A percentile compares a stretch with the other conserved stretches of the same genome.
These are phyloP conservation scores for Boletus austroedulis DNA, from an alignment of 1,284 basidiomycete genomes.

Conservation along the genomic window DNA sequence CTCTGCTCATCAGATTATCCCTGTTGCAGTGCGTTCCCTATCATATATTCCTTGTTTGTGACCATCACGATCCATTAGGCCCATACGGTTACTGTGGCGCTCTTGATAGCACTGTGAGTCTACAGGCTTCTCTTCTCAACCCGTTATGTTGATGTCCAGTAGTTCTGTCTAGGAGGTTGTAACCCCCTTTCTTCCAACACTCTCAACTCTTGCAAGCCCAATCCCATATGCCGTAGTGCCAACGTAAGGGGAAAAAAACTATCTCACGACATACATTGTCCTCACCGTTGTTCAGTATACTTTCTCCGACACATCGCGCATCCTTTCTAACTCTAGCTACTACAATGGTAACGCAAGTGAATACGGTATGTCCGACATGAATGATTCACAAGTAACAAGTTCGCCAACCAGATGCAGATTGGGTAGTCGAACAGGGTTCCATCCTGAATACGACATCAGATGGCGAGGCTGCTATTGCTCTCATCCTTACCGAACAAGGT, in stretches of 20 bases:
- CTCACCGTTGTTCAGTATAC: conserved; percentile 45
- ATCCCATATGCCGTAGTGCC: conserved; percentile 66
- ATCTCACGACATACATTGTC: neutral
- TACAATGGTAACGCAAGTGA: conserved; percentile 73
- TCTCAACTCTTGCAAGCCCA: conserved; percentile 65
- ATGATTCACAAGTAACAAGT: neutral
- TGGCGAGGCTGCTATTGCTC: conserved; percentile 60
- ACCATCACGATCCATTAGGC: conserved; percentile 39
- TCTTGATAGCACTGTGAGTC: conserved; percentile 42
- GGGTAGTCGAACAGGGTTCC: conserved; percentile 65
- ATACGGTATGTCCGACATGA: conserved; percentile 39
- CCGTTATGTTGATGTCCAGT: conserved; percentile 7
- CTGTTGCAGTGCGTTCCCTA: conserved; percentile 60
- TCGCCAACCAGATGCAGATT: conserved; percentile 45
- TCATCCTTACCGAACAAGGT: conserved; percentile 64
- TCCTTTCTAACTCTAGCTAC: conserved; percentile 59
- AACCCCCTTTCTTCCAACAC: conserved; percentile 68
- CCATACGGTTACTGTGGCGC: conserved; percentile 73
- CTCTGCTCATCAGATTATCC: conserved; percentile 57
- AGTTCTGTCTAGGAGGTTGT: conserved; percentile 83
- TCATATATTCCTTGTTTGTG: neutral
- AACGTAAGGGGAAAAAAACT: conserved; percentile 44
- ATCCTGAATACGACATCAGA: conserved; percentile 61
- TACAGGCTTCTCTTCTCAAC: neutral
- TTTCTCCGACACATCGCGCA: conserved; percentile 64